Evolutionary conservation across 305 asterid species (phyloP).

Genomic region (Petunia hybrid): DNA sequence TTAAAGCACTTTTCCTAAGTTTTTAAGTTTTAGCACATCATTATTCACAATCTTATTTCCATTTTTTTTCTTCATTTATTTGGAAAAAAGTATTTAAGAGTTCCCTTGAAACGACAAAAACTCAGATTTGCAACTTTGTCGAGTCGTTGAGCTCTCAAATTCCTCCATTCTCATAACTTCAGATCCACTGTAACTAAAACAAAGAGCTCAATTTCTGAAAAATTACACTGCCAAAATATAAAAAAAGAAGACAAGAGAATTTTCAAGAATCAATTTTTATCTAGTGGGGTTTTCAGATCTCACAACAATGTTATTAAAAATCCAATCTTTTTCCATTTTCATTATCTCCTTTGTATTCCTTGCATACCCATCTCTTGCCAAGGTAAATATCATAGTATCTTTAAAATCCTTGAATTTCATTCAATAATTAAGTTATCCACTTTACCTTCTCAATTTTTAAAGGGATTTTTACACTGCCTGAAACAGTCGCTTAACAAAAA

Average conservation of each 20-base stretch:
- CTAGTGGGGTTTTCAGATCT: not conserved
- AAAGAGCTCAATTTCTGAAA: slow-evolving; percentile 3
- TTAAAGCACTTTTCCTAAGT: not conserved
- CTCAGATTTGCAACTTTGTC: slow-evolving; percentile 24
- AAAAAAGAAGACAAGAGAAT: not conserved
- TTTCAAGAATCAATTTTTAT: slow-evolving; percentile 3
- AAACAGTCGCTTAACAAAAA: too few species aligned
- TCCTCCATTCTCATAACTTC: not conserved
- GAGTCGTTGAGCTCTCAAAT: slow-evolving; percentile 18
- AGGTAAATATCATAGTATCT: slow-evolving; percentile 8
- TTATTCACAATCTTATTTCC: too few species aligned
- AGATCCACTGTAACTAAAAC: slow-evolving; percentile 6
- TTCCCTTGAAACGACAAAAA: not conserved
- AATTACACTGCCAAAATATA: not conserved
- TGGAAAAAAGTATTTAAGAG: not conserved
- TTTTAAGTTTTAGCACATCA: too few species aligned
- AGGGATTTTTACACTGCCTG: not conserved
- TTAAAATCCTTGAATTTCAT: not conserved
- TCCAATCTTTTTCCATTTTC: slow-evolving; percentile 27
- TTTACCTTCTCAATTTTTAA: not conserved
- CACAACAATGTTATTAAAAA: slow-evolving; percentile 15
- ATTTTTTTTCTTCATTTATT: not conserved
- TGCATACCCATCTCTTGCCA: slow-evolving; percentile 29
- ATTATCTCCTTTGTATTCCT: slow-evolving; percentile 31
- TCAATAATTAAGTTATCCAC: not conserved